phyloP scores from a whole-genome alignment of 169 alveolate species.

The Ichthyophthirius multifiliis region DNA sequence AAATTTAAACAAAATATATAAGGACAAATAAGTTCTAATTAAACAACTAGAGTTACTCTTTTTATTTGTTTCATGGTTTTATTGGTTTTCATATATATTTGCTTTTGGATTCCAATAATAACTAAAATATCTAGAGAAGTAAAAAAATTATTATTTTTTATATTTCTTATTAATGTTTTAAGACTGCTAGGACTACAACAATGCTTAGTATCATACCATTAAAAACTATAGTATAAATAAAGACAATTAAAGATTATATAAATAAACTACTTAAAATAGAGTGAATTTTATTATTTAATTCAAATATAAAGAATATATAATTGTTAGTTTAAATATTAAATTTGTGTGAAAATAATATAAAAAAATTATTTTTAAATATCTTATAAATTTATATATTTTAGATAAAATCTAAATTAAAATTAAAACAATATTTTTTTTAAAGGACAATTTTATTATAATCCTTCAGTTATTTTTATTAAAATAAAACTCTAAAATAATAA shows the following conservation, averaged over 20 bases:
- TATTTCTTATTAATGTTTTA: background rate
- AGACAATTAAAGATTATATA: slow-evolving; percentile 28
- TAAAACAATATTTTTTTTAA: too few relatives aligned
- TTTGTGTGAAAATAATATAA: too few relatives aligned
- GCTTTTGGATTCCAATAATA: slow-evolving; percentile 31
- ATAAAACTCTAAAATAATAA: too few relatives aligned
- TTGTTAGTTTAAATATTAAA: too few relatives aligned
- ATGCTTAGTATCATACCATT: slow-evolving; percentile 30
- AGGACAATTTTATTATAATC: too few relatives aligned
- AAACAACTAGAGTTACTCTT: slow-evolving; percentile 35
- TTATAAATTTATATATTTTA: too few relatives aligned
- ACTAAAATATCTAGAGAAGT: slow-evolving; percentile 33
- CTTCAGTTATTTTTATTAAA: too few relatives aligned
- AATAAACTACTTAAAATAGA: slow-evolving; percentile 26
- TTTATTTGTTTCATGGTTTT: slow-evolving; percentile 27
- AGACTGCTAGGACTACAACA: slow-evolving; percentile 29
- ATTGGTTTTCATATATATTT: slow-evolving; percentile 8
- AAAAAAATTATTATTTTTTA: background rate
- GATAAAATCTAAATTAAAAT: too few relatives aligned
- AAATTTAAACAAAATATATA: slow-evolving; percentile 4
- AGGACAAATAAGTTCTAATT: slow-evolving; percentile 9
- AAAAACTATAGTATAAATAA: slow-evolving; percentile 18
- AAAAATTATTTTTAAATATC: too few relatives aligned
- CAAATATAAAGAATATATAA: too few relatives aligned
- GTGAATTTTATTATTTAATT: background rate